Percentiles rank a stretch among this genome's conserved stretches.
These are phyloP conservation scores for Gynostemma pentaphyllum DNA, from an alignment of 306 rosid species.

Conservation along the genomic window DNA sequence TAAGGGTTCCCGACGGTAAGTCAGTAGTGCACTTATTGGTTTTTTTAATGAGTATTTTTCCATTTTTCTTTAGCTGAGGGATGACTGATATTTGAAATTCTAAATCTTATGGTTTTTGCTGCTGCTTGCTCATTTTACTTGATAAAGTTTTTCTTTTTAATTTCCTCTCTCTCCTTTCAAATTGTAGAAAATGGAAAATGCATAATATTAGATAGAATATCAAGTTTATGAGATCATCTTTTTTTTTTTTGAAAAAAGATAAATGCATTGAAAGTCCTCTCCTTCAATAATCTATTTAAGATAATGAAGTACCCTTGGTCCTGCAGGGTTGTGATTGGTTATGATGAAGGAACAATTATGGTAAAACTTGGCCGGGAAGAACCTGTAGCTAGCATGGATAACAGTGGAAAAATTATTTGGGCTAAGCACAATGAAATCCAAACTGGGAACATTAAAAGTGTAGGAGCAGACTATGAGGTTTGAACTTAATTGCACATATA, in stretches of 20 bases:
- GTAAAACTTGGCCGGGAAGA: slow-evolving; percentile 94
- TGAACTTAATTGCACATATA: slow-evolving; percentile 11
- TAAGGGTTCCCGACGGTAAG: slow-evolving; percentile 92
- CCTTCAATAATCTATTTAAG: neutral
- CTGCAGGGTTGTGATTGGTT: slow-evolving; percentile 81
- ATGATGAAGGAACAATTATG: slow-evolving; percentile 97
- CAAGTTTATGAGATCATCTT: neutral
- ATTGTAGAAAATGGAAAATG: neutral
- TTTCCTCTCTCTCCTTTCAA: neutral
- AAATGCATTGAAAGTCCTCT: neutral
- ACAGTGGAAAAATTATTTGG: slow-evolving; percentile 88
- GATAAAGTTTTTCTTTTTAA: neutral
- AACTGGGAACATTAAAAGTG: slow-evolving; percentile 85
- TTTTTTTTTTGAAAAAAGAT: neutral
- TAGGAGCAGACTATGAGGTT: slow-evolving; percentile 82
- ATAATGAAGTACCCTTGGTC: neutral
- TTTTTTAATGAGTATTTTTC: neutral
- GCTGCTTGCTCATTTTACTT: neutral
- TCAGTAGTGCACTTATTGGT: neutral
- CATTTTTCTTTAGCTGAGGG: neutral
- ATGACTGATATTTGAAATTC: neutral
- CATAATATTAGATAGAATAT: neutral
- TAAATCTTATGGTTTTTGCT: neutral
- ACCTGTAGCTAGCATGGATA: slow-evolving; percentile 98
- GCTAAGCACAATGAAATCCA: slow-evolving; percentile 98